Evolutionary conservation across 106 monocot species (phyloP), one percentile per base, ranked within the genome.

Genomic region (Phalaenopsis aphrodite): DNA sequence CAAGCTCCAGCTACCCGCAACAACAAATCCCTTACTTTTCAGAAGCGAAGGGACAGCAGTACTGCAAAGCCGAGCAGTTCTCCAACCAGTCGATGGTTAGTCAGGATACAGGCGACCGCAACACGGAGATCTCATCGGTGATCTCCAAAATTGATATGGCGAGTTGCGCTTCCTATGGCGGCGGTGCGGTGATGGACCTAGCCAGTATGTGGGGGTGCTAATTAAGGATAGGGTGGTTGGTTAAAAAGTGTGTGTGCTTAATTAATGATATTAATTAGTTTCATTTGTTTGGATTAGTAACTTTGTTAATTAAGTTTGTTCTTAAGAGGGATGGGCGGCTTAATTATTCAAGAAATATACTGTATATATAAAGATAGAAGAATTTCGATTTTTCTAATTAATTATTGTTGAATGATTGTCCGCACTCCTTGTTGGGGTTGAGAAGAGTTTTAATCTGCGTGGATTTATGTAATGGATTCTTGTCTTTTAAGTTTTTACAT

Each of bases 121-220:
- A 89, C 82, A 86, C 86, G 38, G 91, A 91, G 83, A 94, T 86
- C 72, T 94, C 94, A 1, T 90, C 90, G 11, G 87, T 77, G 39
- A 69, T 39, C 38, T 30, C 69, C 61, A 61, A 61, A 21, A 69
- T 39, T 12, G 69, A 69, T 6, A 39, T 69, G 69, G 39, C 39
- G 69, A 69, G 69, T n/a, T 69, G 69, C 69, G 30, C 69, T 69
- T 69, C 69, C 14, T 69, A 37, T n/a, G 30, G 39, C 69, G 69
- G 69, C 69, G 69, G 4, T 38, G 69, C 11, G 0, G 3, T 69
- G 15, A 15, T 19, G 2, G 69, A 69, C 69, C 38, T 69, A 10
- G 69, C 69, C 2, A 39, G 14, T 14, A 39, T 69, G 38, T 69
- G 30, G 37, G 39, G 69, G 38, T 69, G 38, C 12, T 37, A n/a